These are phyloP conservation scores for Lactarius tabidus DNA, from an alignment of 768 basidiomycete species.

Conservation along the genomic window DNA sequence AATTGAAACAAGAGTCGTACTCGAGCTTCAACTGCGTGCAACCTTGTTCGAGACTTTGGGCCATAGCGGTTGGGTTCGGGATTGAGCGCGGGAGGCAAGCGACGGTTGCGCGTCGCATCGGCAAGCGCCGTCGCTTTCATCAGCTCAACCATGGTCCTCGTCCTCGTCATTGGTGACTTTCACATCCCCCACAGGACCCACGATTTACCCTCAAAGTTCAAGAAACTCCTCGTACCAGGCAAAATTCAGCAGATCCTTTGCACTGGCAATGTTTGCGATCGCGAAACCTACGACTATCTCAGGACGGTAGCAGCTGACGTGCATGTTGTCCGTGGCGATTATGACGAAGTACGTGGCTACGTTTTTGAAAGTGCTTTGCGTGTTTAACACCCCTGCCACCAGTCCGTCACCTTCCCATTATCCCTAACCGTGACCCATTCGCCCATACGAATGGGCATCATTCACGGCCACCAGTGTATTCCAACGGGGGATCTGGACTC, in stretches of 20 bases:
- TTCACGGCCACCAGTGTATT: conserved; percentile 92
- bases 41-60: conserved; percentile 72
- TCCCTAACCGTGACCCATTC: conserved; percentile 76
- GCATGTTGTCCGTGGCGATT: conserved; percentile 88
- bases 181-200: conserved; percentile 90
- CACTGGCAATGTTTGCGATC: conserved; percentile 96
- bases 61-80: conserved; percentile 43
- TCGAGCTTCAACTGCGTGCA: conserved; percentile 88
- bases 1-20: conserved; percentile 95
- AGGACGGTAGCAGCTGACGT: conserved; percentile 93
- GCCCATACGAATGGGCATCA: conserved; percentile 86
- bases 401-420: conserved; percentile 71
- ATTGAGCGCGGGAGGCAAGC: not conserved
- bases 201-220: conserved; percentile 94
- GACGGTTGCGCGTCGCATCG: not conserved
- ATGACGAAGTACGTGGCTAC: conserved; percentile 71
- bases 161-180: conserved; percentile 94
- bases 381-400: conserved; percentile 5
- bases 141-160: conserved; percentile 67
- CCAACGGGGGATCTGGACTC: conserved; percentile 91
- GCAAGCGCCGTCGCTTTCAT: not conserved
- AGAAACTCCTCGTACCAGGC: conserved; percentile 83
- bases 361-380: not conserved
- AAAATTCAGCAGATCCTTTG: conserved; percentile 98
- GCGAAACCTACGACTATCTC: conserved; percentile 95